A percentile compares a stretch with the other conserved stretches of the same genome.
phyloP scores from a whole-genome alignment of 1,139 yeast species.

The Saccharomyces hybrid region DNA sequence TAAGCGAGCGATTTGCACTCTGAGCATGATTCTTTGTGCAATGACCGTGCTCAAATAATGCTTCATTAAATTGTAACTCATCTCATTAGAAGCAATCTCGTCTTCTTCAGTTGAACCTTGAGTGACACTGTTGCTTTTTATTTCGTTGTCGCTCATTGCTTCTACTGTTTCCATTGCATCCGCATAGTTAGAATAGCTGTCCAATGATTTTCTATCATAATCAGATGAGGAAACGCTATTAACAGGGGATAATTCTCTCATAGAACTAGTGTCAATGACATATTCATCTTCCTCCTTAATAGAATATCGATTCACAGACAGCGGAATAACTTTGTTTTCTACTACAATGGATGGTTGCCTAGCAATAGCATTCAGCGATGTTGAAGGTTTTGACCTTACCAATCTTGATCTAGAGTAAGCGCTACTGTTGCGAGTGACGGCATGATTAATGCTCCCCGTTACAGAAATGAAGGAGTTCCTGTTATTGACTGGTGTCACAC shows the following conservation, averaged over 20 bases:
- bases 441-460: background rate
- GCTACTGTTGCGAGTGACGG: slow-evolving; percentile 2
- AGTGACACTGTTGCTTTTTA: background rate
- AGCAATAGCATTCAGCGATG: slow-evolving; percentile 22
- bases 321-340: slow-evolving; percentile 30
- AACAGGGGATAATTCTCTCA: background rate
- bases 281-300: slow-evolving; percentile 25
- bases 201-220: background rate
- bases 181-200: background rate
- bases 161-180: slow-evolving; percentile 1
- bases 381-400: slow-evolving; percentile 25
- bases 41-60: slow-evolving; percentile 24
- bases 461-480: slow-evolving; percentile 1
- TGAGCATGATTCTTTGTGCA: slow-evolving; percentile 23
- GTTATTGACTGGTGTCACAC: slow-evolving; percentile 9
- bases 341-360: slow-evolving; percentile 33
- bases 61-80: slow-evolving; percentile 10
- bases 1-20: slow-evolving; percentile 23
- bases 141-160: background rate
- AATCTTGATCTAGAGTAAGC: slow-evolving; percentile 8
- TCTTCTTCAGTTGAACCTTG: background rate
- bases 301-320: slow-evolving; percentile 24
- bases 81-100: slow-evolving; percentile 6
- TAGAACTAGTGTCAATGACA: slow-evolving; percentile 14
- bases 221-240: background rate